Base-by-base conservation (phyloP, 1,284 basidiomycete species). In the Cutaneotrichosporon sp. region DNA sequence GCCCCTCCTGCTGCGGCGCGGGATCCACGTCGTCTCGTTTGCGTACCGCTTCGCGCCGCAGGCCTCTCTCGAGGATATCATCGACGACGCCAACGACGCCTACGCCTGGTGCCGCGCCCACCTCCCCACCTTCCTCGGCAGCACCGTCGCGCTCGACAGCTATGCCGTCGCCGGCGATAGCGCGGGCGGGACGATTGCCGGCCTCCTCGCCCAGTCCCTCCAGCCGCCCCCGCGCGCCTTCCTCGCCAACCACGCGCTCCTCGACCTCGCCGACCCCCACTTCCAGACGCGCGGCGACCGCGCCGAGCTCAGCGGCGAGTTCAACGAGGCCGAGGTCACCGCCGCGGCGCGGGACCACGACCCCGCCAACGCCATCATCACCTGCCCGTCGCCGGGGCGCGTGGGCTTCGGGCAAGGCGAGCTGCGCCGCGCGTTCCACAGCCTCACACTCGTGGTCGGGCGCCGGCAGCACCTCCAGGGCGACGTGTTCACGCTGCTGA, bases 151-250 rank as follows among this genome's bases (percentile, higher is more conserved):
- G 54, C 51, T 74, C 4, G 58, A 67, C 9, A 33, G 53, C 20
- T 73, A 65, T 46, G 63, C 66, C 29, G 67, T 72, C 18, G 73
- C 57, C 3, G 74, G 74, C 1, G 73, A 75, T 52, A 64, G 59
- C 1, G 70, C 73, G 2, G 74, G 74, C 27, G 74, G 69, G 6
- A 63, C 66, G 0, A 55, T 75, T 5, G 57, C 69, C 16, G 49
- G 57, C 13, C 58, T 65, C 27, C 45, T 56, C 25, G 57, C 38
- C 14, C 54, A 38, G 42, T 4, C n/a, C 4, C 57, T 72, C 8
- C n/a, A 47, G 4, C 69, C 69, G 2, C 52, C 58, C 14, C 73
- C 73, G 0, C 63, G 60, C 42, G 70, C 60, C 16, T 63, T 73
- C 3, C 38, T 74, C 2, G 62, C 73, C 54, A 58, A 66, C 5